A percentile compares a stretch with the other conserved stretches of the same genome.
Conservation (phyloP, 208 protist species). For the Kentomonas sorsogonicus region DNA sequence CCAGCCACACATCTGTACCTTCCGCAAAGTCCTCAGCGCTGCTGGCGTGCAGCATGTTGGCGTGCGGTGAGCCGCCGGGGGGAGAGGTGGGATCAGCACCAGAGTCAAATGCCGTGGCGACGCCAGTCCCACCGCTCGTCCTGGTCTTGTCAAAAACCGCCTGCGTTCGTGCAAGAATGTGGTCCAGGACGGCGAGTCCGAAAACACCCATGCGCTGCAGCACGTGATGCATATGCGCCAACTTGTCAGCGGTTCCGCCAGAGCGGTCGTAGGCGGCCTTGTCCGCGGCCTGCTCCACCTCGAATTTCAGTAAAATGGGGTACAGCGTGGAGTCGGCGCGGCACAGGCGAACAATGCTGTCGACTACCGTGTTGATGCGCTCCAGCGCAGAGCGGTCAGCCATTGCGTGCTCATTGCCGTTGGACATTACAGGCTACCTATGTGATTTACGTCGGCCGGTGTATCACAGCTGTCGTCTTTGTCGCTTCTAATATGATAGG, state of each 20-base stretch:
- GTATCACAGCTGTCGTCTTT: too few species aligned
- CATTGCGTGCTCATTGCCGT: too few species aligned
- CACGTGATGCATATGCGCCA: constrained; percentile 52
- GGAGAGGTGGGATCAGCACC: constrained; percentile 10
- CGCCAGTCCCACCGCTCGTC: background rate
- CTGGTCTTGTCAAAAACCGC: constrained; percentile 7
- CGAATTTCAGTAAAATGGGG: constrained; percentile 66
- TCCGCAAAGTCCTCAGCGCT: constrained; percentile 81
- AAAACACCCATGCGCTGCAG: constrained; percentile 71
- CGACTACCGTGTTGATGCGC: constrained; percentile 51
- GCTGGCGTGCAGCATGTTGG: constrained; percentile 33
- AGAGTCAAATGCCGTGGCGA: background rate
- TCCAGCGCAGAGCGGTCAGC: constrained; percentile 39
- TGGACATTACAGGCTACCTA: too few species aligned
- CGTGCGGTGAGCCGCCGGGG: constrained; percentile 6
- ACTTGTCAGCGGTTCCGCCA: constrained; percentile 31
- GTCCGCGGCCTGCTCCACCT: constrained; percentile 74
- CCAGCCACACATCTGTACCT: constrained; percentile 67
- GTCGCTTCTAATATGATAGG: too few species aligned
- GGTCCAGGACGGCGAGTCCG: constrained; percentile 38
- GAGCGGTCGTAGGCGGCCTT: constrained; percentile 57
- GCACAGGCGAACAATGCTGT: constrained; percentile 54
- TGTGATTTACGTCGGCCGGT: too few species aligned
- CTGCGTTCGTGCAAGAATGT: constrained; percentile 37
- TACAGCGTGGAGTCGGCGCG: constrained; percentile 49